Evolutionary conservation across 2,329 filamentous ascomycete genomes (phyloP).

Genomic region (Eurotiales sp.): DNA sequence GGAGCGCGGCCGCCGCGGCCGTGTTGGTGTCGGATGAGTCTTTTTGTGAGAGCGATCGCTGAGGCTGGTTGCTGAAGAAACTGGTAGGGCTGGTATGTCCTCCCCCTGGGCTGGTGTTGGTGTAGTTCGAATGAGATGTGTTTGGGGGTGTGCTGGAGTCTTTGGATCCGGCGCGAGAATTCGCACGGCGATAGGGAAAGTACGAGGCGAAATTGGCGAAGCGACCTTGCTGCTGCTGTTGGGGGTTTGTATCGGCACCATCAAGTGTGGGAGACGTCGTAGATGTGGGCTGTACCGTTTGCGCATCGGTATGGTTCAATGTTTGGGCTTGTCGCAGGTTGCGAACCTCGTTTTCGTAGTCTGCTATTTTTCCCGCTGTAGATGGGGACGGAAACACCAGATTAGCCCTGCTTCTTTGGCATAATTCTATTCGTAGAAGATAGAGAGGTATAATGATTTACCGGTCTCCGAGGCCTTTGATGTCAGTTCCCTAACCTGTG

Average conservation of each 20-base stretch:
- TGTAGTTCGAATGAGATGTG: conserved; percentile 24
- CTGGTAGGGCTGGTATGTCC: conserved; percentile 3
- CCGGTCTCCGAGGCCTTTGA: conserved; percentile 52
- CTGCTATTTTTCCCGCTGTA: conserved; percentile 55
- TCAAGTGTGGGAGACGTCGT: conserved; percentile 35
- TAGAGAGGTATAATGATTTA: conserved; percentile 28
- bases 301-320: conserved; percentile 21
- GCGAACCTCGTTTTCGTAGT: conserved; percentile 61
- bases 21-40: conserved; percentile 17
- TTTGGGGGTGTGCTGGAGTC: conserved; percentile 19
- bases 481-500: conserved; percentile 51
- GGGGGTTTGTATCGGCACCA: conserved; percentile 26
- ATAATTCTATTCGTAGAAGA: neutral
- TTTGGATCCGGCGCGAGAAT: conserved; percentile 8
- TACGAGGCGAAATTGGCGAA: conserved; percentile 37
- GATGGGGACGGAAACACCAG: neutral
- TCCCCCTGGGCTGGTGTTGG: conserved; percentile 23
- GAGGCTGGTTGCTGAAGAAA: conserved; percentile 10
- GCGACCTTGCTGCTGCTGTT: conserved; percentile 26
- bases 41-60: conserved; percentile 8
- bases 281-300: conserved; percentile 24
- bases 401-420: neutral
- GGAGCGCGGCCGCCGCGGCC: conserved; percentile 43
- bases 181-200: conserved; percentile 37
- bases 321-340: conserved; percentile 38